These are phyloP conservation scores for Bacidia rubella DNA, from an alignment of 495 filamentous ascomycete species.

Conservation along the genomic window DNA sequence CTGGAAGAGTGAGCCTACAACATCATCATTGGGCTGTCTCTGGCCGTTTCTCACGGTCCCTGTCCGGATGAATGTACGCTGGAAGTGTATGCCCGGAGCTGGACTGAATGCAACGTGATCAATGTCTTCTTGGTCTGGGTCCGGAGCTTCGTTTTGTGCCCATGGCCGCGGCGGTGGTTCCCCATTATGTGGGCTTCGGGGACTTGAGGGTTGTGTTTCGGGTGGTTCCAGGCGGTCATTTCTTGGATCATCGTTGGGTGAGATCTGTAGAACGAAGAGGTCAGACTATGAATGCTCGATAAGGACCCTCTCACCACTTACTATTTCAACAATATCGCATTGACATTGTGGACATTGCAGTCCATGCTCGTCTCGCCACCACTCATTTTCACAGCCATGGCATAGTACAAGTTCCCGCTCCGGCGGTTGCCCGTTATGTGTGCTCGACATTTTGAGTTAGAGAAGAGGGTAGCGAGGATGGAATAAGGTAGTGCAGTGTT, in stretches of 20 bases:
- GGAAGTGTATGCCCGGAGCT: conserved; percentile 24
- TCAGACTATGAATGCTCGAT: conserved; percentile 1
- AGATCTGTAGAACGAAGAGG: conserved; percentile 20
- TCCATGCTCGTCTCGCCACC: conserved; percentile 53
- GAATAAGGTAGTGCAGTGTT: too few relatives aligned
- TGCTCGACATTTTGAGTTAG: conserved; percentile 1
- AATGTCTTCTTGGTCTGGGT: conserved; percentile 30
- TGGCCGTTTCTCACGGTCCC: neutral
- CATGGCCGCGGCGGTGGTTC: conserved; percentile 21
- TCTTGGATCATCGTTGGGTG: conserved; percentile 27
- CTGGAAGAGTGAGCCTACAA: conserved; percentile 3
- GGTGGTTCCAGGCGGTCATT: conserved; percentile 6
- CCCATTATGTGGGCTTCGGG: conserved; percentile 19
- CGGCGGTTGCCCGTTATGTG: conserved; percentile 21
- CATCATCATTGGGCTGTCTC: neutral
- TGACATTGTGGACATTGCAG: conserved; percentile 64
- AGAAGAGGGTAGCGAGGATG: too few relatives aligned
- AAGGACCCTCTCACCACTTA: conserved; percentile 26
- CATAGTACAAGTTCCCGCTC: conserved; percentile 65
- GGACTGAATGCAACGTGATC: conserved; percentile 24
- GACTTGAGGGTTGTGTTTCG: neutral
- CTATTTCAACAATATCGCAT: conserved; percentile 76
- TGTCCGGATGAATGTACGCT: conserved; percentile 19
- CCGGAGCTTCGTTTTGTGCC: conserved; percentile 14
- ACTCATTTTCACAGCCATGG: conserved; percentile 66